Evolutionary conservation across 805 yeast species (phyloP).

Genomic region (Candida ipomoeae): DNA sequence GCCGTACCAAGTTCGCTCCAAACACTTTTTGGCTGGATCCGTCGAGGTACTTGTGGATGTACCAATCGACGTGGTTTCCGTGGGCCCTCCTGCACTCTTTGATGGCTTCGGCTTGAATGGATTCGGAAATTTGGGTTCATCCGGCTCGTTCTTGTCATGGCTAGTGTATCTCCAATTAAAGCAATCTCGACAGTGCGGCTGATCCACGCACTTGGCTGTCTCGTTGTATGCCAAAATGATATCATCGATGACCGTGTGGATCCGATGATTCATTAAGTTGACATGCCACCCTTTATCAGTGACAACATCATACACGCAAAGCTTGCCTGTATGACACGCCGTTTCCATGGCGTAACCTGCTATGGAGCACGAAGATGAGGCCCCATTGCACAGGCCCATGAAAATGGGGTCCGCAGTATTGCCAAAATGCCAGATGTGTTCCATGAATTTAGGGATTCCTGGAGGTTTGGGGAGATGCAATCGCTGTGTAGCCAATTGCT

Average conservation of each 20-base stretch:
- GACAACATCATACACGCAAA: slow-evolving; percentile 86
- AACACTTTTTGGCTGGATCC: slow-evolving; percentile 42
- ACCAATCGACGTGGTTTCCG: neutral
- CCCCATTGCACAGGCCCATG: slow-evolving; percentile 96
- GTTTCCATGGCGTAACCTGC: slow-evolving; percentile 98
- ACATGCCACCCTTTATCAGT: slow-evolving; percentile 89
- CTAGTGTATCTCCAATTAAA: slow-evolving; percentile 78
- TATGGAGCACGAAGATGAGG: slow-evolving; percentile 78
- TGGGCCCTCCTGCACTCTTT: slow-evolving; percentile 1
- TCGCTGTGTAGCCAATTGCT: slow-evolving; percentile 73
- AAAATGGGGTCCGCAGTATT: slow-evolving; percentile 96
- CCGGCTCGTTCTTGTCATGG: slow-evolving; percentile 39
- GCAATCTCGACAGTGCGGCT: slow-evolving; percentile 87
- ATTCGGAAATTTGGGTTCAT: slow-evolving; percentile 36
- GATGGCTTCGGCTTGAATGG: slow-evolving; percentile 30
- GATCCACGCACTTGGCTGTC: slow-evolving; percentile 68
- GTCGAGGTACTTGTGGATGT: slow-evolving; percentile 8
- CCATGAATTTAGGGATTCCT: slow-evolving; percentile 71
- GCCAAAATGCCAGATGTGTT: slow-evolving; percentile 91
- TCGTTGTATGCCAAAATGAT: slow-evolving; percentile 67
- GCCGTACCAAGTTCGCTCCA: slow-evolving; percentile 65
- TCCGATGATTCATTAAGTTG: slow-evolving; percentile 80
- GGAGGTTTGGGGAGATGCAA: slow-evolving; percentile 93
- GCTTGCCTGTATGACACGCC: slow-evolving; percentile 85
- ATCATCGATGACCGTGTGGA: slow-evolving; percentile 85